A percentile compares a stretch with the other conserved stretches of the same genome.
Evolutionary conservation across 106 monocot genomes (phyloP).

Genomic region (Dendrobium catenatum): DNA sequence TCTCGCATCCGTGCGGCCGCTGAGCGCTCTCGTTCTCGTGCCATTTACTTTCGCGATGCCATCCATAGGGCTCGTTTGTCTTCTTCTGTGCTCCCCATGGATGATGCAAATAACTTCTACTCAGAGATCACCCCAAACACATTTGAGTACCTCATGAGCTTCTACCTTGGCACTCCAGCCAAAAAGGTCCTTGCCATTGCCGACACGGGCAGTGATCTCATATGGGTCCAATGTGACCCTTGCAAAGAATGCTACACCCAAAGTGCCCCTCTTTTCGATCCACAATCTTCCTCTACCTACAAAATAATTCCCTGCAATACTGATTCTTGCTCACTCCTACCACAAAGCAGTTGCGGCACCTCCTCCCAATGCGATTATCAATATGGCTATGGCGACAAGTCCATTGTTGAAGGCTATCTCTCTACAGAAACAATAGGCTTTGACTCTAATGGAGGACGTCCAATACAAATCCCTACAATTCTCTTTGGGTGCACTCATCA

Average conservation of each 20-base stretch:
- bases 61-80: background rate
- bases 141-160: no score
- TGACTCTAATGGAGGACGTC: background rate
- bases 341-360: background rate
- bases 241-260: background rate
- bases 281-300: background rate
- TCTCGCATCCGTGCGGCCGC: background rate
- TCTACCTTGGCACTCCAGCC: no score
- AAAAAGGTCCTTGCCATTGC: conserved; percentile 3
- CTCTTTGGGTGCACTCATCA: background rate
- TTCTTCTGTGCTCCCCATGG: background rate
- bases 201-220: conserved; percentile 38
- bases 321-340: background rate
- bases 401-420: background rate
- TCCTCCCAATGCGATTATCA: background rate
- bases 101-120: background rate
- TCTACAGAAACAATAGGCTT: background rate
- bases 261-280: background rate
- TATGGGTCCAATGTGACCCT: conserved; percentile 13
- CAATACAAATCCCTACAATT: background rate
- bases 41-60: background rate
- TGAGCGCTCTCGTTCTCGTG: background rate
- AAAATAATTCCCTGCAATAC: background rate
- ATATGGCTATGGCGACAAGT: background rate
- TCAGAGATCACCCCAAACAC: no score